These are phyloP conservation scores for Rasamsonia emersonii DNA, from an alignment of 2,329 filamentous ascomycete species.

Conservation along the genomic window DNA sequence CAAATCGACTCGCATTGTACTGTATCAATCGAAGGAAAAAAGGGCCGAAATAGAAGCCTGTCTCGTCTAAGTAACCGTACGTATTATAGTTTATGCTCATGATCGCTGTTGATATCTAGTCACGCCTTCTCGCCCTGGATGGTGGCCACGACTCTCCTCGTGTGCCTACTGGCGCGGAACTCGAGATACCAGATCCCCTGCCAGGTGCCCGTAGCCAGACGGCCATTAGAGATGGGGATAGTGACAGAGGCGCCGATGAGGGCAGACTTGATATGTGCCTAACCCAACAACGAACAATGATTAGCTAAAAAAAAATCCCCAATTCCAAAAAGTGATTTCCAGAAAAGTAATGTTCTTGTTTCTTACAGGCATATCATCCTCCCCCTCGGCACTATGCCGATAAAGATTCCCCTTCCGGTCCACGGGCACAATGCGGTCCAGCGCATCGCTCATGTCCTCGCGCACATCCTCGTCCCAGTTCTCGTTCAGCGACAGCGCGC, in stretches of 20 bases:
- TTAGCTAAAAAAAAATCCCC: conserved; percentile 2
- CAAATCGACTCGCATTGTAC: too few species aligned
- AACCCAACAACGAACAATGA: conserved; percentile 1
- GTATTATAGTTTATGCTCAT: too few species aligned
- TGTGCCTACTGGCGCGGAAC: conserved; percentile 69
- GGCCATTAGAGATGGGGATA: conserved; percentile 83
- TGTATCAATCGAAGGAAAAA: too few species aligned
- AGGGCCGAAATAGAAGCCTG: too few species aligned
- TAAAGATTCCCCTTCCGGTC: conserved; percentile 71
- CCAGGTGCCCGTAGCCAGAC: conserved; percentile 57
- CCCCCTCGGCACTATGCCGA: conserved; percentile 75
- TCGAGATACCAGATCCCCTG: conserved; percentile 87
- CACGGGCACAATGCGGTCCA: conserved; percentile 82
- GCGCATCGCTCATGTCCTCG: conserved; percentile 83
- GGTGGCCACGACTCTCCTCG: conserved; percentile 77
- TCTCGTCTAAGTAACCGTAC: too few species aligned
- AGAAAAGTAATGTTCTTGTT: not conserved
- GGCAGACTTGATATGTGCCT: conserved; percentile 89
- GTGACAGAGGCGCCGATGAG: conserved; percentile 82
- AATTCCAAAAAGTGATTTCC: conserved; percentile 1
- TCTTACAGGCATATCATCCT: conserved; percentile 81
- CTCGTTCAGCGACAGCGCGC: conserved; percentile 85
- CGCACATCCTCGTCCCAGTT: conserved; percentile 83
- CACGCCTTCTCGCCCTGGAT: conserved; percentile 72
- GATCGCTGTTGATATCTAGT: too few species aligned